These are phyloP conservation scores for Alternaria arborescens DNA, from an alignment of 2,329 filamentous ascomycete species.

Conservation along the genomic window DNA sequence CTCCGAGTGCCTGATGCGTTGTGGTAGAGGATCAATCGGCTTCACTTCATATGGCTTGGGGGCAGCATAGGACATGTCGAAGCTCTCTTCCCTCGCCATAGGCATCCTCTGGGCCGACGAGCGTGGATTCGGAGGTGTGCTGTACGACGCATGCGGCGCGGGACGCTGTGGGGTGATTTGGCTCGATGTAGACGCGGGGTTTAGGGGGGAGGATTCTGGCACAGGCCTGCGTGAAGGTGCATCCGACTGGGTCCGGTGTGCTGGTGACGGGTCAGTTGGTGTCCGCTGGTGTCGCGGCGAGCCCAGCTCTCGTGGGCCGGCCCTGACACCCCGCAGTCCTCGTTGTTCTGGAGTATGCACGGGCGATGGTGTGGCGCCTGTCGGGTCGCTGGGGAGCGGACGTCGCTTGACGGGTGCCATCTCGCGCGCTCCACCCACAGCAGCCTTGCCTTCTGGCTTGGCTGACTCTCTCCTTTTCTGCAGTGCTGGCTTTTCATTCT, in stretches of 20 bases:
- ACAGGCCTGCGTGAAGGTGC: constrained; percentile 41
- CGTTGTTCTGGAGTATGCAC: constrained; percentile 42
- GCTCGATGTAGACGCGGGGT: constrained; percentile 27
- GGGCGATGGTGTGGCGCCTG: constrained; percentile 57
- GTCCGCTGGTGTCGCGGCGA: constrained; percentile 44
- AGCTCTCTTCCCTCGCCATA: constrained; percentile 34
- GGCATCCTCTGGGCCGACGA: constrained; percentile 30
- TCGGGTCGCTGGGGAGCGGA: constrained; percentile 82
- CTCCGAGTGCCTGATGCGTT: constrained; percentile 31
- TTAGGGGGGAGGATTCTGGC: constrained; percentile 37
- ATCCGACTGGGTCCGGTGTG: constrained; percentile 33
- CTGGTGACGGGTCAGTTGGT: constrained; percentile 30
- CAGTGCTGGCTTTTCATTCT: constrained; percentile 72
- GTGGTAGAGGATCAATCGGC: constrained; percentile 39
- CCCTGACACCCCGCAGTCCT: constrained; percentile 38
- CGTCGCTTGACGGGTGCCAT: constrained; percentile 77
- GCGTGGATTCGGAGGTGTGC: constrained; percentile 35
- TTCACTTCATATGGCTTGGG: constrained; percentile 50
- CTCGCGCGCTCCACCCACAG: constrained; percentile 60
- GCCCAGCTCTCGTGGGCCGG: constrained; percentile 46
- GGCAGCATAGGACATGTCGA: constrained; percentile 49
- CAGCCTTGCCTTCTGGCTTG: constrained; percentile 49
- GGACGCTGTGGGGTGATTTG: constrained; percentile 40
- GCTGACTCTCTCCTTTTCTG: constrained; percentile 61
- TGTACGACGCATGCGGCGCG: constrained; percentile 34